Base-by-base conservation (phyloP, 164 flowering plant species). In the Tinospora cordifolia region DNA sequence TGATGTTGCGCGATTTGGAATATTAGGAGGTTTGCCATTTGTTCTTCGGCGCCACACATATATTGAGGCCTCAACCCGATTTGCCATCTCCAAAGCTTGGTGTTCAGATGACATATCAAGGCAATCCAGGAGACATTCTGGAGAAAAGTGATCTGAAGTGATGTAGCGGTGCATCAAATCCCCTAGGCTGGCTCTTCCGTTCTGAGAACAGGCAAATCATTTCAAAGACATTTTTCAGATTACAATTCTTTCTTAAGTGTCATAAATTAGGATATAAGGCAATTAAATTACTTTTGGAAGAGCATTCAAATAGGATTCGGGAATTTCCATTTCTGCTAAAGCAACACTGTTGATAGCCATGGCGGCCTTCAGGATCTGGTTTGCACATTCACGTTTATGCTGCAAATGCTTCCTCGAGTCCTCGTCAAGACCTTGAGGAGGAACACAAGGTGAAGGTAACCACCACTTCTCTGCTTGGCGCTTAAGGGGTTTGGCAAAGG, bases 381-480 rank as follows among this genome's bases (percentile, higher is more conserved):
- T 86, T 2, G 96, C 76, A 72, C 87, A 87, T 77, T 95, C 99
- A 39, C 97, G 91, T n/a, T 85, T 89, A 79, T 90, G 86, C 44
- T 75, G 77, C 81, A 95, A 78, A 70, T 85, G 84, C 77, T 85
- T 95, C 72, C 93, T 83, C 6, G 89, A 78, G 49, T 75, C 76
- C 47, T 91, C 98, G 25, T 72, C 73, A 54, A 95, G 89, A 44
- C 98, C 98, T 27, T 83, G 84, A 8, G 84, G 60, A 30, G 97
- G 91, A 21, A 95, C 87, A 59, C 93, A 89, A 25, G 99, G 98
- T 14, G 88, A 92, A 40, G 98, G 99, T 22, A 95, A 84, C 99
- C 99, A 95, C 99, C 99, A 95, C 72, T 92, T 95, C 72, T 95
- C 98, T 78, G 88, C 91, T 69, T 95, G 94, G 63, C 99, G 81